A percentile compares a stretch with the other conserved stretches of the same genome.
Evolutionary conservation across 768 basidiomycete genomes (phyloP).

Genomic region (Naematelia encephala): DNA sequence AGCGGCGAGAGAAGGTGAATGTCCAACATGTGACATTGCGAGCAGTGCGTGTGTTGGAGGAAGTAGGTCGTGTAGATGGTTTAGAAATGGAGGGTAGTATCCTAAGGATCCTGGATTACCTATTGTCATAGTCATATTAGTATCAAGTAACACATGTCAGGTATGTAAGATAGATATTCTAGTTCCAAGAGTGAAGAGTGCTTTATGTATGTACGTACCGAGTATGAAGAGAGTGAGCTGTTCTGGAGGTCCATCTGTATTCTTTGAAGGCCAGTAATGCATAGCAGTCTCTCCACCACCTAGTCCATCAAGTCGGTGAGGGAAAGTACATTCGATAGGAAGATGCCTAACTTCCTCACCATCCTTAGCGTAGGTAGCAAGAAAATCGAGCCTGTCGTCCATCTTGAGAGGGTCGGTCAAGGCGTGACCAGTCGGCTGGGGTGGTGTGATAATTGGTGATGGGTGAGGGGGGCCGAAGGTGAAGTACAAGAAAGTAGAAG

Average conservation of each 20-base stretch:
- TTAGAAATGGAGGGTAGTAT: conserved; percentile 68
- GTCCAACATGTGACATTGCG: conserved; percentile 59
- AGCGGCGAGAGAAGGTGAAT: conserved; percentile 55
- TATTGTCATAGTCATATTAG: conserved; percentile 9
- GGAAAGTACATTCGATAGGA: conserved; percentile 11
- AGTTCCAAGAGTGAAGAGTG: neutral
- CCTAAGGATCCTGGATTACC: conserved; percentile 63
- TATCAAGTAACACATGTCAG: too few species aligned
- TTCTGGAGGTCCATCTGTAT: conserved; percentile 12
- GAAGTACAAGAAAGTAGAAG: neutral
- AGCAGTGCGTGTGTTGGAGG: conserved; percentile 59
- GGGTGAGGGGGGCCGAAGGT: too few species aligned
- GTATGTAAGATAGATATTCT: too few species aligned
- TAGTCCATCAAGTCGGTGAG: neutral
- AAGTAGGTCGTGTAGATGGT: conserved; percentile 57
- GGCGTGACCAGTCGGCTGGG: too few species aligned
- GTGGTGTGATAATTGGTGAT: too few species aligned
- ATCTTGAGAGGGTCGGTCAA: neutral
- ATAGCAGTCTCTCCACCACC: conserved; percentile 25
- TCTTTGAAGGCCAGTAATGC: conserved; percentile 32
- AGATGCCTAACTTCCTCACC: neutral
- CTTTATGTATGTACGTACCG: conserved; percentile 17
- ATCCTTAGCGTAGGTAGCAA: conserved; percentile 4
- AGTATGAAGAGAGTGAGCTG: conserved; percentile 36
- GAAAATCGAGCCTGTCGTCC: conserved; percentile 16